These are phyloP conservation scores for Xylariaceae sp. DNA, from an alignment of 2,329 filamentous ascomycete genomes.

Conservation along the genomic window DNA sequence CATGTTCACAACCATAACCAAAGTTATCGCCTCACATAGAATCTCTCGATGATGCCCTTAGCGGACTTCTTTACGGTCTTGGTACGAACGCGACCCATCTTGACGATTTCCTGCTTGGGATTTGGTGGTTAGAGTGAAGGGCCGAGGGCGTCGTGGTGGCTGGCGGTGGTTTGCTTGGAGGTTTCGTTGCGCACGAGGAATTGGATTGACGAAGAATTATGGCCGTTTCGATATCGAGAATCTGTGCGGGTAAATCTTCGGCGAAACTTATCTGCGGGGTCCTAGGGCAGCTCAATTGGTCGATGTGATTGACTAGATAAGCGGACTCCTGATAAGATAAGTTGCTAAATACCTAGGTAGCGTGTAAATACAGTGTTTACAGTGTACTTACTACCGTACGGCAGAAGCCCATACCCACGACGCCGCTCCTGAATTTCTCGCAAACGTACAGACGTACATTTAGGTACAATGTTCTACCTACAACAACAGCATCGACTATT, in stretches of 20 bases:
- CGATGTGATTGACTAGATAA: background rate
- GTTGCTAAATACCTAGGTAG: too few relatives aligned
- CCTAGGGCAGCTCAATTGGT: slow-evolving; percentile 23
- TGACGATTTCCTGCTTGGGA: slow-evolving; percentile 35
- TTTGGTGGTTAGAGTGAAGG: slow-evolving; percentile 9
- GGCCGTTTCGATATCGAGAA: slow-evolving; percentile 16
- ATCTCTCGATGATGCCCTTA: slow-evolving; percentile 82
- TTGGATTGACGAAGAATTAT: slow-evolving; percentile 9
- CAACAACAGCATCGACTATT: too few relatives aligned
- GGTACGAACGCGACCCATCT: slow-evolving; percentile 65
- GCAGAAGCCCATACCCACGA: too few relatives aligned
- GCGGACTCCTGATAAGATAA: background rate
- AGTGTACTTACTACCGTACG: too few relatives aligned
- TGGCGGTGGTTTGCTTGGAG: slow-evolving; percentile 21
- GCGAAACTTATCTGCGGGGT: slow-evolving; percentile 24
- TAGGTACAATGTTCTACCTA: too few relatives aligned
- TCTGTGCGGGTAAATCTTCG: slow-evolving; percentile 28
- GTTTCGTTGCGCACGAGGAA: slow-evolving; percentile 17
- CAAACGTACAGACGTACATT: too few relatives aligned
- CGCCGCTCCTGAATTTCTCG: too few relatives aligned
- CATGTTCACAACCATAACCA: background rate
- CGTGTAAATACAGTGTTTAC: too few relatives aligned
- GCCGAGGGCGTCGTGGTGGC: slow-evolving; percentile 35
- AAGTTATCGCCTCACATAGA: slow-evolving; percentile 11
- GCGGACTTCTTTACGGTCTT: slow-evolving; percentile 73